Conservation (phyloP, 306 rosid genomes). For the Malus orientalis region DNA sequence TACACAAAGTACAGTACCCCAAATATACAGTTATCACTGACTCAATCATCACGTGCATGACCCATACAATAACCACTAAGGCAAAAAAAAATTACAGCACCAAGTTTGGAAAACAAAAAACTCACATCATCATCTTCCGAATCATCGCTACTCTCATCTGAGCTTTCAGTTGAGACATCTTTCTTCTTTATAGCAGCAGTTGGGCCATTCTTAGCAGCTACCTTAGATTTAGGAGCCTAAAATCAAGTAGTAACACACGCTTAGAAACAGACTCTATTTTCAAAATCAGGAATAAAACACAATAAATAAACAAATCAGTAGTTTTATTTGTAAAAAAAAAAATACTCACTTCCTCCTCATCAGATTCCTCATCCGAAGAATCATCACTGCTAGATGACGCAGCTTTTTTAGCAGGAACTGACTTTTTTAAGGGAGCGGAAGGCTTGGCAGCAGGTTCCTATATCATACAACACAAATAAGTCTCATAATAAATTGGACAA, state of each 20-base stretch:
- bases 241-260: neutral
- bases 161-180: conserved; percentile 27
- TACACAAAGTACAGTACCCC: neutral
- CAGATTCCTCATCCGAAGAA: conserved; percentile 34
- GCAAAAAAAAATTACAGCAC: neutral
- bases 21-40: neutral
- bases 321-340: no score
- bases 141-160: conserved; percentile 23
- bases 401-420: conserved; percentile 27
- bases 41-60: neutral
- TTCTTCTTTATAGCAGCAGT: conserved; percentile 19
- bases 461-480: no score
- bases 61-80: neutral
- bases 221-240: conserved; percentile 33
- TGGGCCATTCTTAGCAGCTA: conserved; percentile 13
- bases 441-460: conserved; percentile 40
- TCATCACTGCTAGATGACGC: conserved; percentile 12
- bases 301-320: neutral
- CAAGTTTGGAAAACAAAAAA: neutral
- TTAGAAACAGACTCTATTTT: neutral
- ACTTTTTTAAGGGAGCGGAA: conserved; percentile 18
- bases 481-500: neutral
- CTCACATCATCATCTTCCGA: conserved; percentile 14
- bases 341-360: conserved; percentile 36
- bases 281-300: neutral